Evolutionary conservation across 2,329 filamentous ascomycete species (phyloP), one percentile per base, ranked within the genome.

Genomic region (Talaromyces islandicus): DNA sequence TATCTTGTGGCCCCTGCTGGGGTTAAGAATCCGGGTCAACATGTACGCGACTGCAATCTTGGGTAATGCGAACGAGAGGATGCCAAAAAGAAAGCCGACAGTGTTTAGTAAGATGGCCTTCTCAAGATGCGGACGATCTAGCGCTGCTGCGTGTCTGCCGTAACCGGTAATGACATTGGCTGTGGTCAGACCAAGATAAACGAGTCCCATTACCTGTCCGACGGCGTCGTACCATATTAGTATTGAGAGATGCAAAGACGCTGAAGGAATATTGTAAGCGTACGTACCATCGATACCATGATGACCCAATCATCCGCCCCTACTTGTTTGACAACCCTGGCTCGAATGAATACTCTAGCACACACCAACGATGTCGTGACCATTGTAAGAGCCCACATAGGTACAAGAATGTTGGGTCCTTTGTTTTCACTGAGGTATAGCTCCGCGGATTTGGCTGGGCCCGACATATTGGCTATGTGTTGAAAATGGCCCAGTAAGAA

Each of bases 301-400:
- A 75, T 74, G 35, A 74, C 60, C 60, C 68, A 75, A 61, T 77
- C 74, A 57, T 77, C 74, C 1, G 70, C 56, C 3, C 71, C 67
- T n/a, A 75, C 52, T 38, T 66, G 70, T 17, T 66, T 66, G 21
- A 71, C 59, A 10, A 76, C 67, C 14, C 57, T 59, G 3, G 64
- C 60, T 46, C 70, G 66, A 35, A 69, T 70, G 55, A 68, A 76
- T 7, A 77, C 54, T 27, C 75, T 68, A 9, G 69, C 65, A 17
- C 60, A 58, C 1, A 73, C 68, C n/a, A 75, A 69, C 4, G 70
- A 17, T 1, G 68, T 68, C 21, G 64, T 67, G 21, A 75, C 12
- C 6, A 60, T 59, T 7, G 69, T 70, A 60, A 77, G 64, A 11
- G 64, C 59, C 63, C 69, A 71, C 57, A 69, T 68, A 41, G 68